Evolutionary conservation across 495 filamentous ascomycete species (phyloP).

Genomic region (Penicillium nucicola): DNA sequence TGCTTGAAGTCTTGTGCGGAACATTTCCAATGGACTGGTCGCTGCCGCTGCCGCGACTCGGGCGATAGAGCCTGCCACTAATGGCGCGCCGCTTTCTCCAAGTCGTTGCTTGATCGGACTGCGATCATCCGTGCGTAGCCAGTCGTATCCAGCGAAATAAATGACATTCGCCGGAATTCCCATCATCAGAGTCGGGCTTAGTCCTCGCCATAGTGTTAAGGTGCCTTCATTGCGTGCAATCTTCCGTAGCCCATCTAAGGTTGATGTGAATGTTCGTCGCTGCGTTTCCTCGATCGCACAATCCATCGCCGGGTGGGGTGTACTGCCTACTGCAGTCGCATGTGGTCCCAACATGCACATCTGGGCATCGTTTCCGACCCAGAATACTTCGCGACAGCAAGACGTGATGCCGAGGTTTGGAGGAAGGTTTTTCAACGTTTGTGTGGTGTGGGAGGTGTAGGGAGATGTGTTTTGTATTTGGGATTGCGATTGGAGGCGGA

Average conservation of each 20-base stretch:
- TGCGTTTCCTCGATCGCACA: constrained; percentile 88
- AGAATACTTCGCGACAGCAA: constrained; percentile 97
- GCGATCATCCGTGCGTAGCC: constrained; percentile 66
- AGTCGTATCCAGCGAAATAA: constrained; percentile 98
- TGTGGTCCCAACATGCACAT: constrained; percentile 66
- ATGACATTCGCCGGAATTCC: constrained; percentile 94
- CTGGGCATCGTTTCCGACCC: constrained; percentile 80
- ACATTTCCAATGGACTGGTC: constrained; percentile 92
- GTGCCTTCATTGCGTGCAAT: constrained; percentile 94
- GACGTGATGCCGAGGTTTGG: constrained; percentile 86
- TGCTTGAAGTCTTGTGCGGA: constrained; percentile 89
- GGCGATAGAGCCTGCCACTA: constrained; percentile 75
- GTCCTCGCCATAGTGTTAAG: constrained; percentile 84
- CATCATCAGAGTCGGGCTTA: constrained; percentile 92
- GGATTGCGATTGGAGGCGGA: constrained; percentile 86
- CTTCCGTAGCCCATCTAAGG: constrained; percentile 87
- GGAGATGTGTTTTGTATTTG: constrained; percentile 34
- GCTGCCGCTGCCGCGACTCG: constrained; percentile 75
- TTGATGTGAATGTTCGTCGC: constrained; percentile 80
- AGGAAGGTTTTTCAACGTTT: constrained; percentile 61
- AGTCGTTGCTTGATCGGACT: constrained; percentile 64
- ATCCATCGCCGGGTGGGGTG: constrained; percentile 45
- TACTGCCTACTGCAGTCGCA: constrained; percentile 31
- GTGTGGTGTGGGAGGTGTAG: constrained; percentile 46
- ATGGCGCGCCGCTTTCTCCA: constrained; percentile 66